These are phyloP conservation scores for Boletus speciosus DNA, from an alignment of 768 basidiomycete species.

Conservation along the genomic window DNA sequence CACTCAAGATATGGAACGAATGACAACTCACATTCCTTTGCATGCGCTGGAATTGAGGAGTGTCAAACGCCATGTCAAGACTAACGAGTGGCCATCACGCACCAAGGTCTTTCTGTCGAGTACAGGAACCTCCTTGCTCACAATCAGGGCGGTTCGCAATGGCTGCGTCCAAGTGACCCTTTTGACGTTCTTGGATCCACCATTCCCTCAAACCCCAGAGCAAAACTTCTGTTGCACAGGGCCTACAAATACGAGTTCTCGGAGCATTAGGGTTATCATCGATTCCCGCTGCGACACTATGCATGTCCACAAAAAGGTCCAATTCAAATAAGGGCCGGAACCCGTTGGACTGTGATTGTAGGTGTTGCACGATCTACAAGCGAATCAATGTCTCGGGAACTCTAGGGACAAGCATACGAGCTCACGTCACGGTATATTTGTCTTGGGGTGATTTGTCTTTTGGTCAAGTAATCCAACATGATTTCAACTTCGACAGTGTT, in stretches of 20 bases:
- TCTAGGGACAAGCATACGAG: neutral
- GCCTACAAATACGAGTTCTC: constrained; percentile 61
- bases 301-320: constrained; percentile 69
- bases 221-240: constrained; percentile 72
- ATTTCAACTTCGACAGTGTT: constrained; percentile 82
- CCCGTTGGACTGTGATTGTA: constrained; percentile 56
- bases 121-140: constrained; percentile 55
- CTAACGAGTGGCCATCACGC: constrained; percentile 22
- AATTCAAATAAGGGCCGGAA: constrained; percentile 66
- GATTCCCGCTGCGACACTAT: constrained; percentile 50
- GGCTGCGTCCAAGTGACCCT: constrained; percentile 56
- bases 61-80: constrained; percentile 8
- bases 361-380: constrained; percentile 57
- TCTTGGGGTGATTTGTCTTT: constrained; percentile 57
- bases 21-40: constrained; percentile 63
- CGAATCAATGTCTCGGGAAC: constrained; percentile 2
- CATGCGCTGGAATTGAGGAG: constrained; percentile 49
- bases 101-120: constrained; percentile 66
- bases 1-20: neutral
- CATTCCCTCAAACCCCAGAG: constrained; percentile 75
- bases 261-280: constrained; percentile 58
- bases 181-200: constrained; percentile 78
- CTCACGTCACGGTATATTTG: constrained; percentile 76
- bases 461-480: constrained; percentile 75
- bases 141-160: constrained; percentile 68